A percentile compares a stretch with the other conserved stretches of the same genome.
These are phyloP conservation scores for Thraustochytrium striatum DNA, from an alignment of 352 stramenopile genomes.

Conservation along the genomic window DNA sequence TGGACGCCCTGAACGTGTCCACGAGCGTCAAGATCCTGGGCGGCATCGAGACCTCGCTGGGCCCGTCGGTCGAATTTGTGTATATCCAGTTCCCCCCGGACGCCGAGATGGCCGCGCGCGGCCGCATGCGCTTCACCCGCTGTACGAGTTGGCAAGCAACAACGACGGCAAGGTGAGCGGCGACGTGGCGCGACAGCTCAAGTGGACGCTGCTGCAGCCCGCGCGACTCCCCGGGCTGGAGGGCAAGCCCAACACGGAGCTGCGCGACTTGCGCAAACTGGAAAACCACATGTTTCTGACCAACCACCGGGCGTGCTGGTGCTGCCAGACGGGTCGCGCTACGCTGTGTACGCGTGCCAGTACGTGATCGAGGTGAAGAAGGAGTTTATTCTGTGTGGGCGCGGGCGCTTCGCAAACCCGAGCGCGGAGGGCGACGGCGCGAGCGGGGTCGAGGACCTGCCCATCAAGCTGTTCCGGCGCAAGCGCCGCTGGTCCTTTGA, in stretches of 20 bases:
- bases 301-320: constrained; percentile 17
- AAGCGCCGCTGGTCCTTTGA: constrained; percentile 41
- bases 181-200: constrained; percentile 25
- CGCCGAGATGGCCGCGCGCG: background rate
- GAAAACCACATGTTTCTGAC: constrained; percentile 8
- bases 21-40: constrained; percentile 28
- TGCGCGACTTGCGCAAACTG: constrained; percentile 23
- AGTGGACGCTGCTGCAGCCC: constrained; percentile 42
- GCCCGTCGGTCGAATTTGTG: background rate
- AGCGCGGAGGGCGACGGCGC: background rate
- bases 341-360: constrained; percentile 26
- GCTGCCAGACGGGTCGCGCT: background rate
- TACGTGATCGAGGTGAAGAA: constrained; percentile 18
- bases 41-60: constrained; percentile 28
- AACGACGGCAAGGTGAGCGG: background rate
- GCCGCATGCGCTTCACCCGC: constrained; percentile 38
- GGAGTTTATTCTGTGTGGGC: background rate
- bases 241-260: background rate
- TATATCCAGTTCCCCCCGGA: constrained; percentile 3
- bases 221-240: background rate
- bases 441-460: constrained; percentile 2
- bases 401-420: constrained; percentile 21
- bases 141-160: background rate
- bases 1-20: constrained; percentile 45
- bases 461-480: constrained; percentile 40